phyloP scores from a whole-genome alignment of 805 yeast genomes.

The Kluyveromyces siamensis region DNA sequence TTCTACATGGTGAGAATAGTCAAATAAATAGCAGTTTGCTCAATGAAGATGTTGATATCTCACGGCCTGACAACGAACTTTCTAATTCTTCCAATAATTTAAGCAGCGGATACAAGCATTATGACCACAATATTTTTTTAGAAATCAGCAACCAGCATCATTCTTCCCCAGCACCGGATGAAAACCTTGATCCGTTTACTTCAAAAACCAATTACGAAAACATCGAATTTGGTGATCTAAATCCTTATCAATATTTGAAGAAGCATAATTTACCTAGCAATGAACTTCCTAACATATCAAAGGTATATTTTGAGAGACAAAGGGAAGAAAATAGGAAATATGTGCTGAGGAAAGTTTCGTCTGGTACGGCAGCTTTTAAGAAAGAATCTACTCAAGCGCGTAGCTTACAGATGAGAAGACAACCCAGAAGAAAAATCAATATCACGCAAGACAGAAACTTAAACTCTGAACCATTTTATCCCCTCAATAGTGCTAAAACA shows the following conservation, averaged over 20 bases:
- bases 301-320: conserved; percentile 31
- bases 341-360: conserved; percentile 18
- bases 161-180: neutral
- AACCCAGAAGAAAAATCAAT: conserved; percentile 7
- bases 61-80: conserved; percentile 3
- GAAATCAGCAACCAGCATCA: conserved; percentile 1
- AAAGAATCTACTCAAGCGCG: conserved; percentile 3
- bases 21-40: neutral
- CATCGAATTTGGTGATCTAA: conserved; percentile 31
- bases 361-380: conserved; percentile 4
- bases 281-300: conserved; percentile 31
- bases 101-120: neutral
- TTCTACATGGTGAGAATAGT: neutral
- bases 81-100: conserved; percentile 3
- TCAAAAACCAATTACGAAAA: conserved; percentile 3
- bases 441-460: neutral
- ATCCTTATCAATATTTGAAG: conserved; percentile 33
- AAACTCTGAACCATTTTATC: conserved; percentile 1
- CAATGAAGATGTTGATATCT: conserved; percentile 4
- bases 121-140: conserved; percentile 5
- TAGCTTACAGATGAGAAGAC: neutral
- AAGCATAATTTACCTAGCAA: conserved; percentile 29
- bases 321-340: conserved; percentile 26
- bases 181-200: neutral
- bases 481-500: neutral